Evolutionary conservation across 2,329 filamentous ascomycete species (phyloP).

Genomic region (Aspergillus fumigatus): DNA sequence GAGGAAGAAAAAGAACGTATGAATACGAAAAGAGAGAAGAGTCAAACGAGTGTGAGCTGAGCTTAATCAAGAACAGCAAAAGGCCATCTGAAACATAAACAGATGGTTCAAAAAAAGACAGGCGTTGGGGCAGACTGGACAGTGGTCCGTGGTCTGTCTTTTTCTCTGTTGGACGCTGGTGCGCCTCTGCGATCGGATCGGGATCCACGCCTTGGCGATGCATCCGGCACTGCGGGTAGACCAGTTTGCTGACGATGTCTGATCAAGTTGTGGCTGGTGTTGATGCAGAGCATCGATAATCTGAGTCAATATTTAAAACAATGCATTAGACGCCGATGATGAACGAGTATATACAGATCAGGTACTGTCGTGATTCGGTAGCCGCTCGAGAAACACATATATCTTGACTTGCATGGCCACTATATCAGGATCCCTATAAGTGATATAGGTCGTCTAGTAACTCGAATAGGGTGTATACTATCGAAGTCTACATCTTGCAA

Average conservation of each 20-base stretch:
- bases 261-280: neutral
- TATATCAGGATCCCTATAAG: neutral
- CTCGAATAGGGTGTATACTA: neutral
- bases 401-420: neutral
- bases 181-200: neutral
- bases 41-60: neutral
- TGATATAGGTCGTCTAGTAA: neutral
- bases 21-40: constrained; percentile 1
- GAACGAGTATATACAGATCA: neutral
- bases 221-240: neutral
- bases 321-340: neutral
- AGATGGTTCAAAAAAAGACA: neutral
- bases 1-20: constrained; percentile 5
- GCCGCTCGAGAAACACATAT: neutral
- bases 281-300: neutral
- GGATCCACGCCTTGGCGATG: neutral
- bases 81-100: neutral
- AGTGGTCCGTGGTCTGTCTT: neutral
- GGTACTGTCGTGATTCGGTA: neutral
- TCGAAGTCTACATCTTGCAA: neutral
- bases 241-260: neutral
- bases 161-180: neutral
- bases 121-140: neutral
- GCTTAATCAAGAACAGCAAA: neutral
- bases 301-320: neutral